phyloP scores from a whole-genome alignment of 441 rosid genomes.

The Syzygium malaccense region DNA sequence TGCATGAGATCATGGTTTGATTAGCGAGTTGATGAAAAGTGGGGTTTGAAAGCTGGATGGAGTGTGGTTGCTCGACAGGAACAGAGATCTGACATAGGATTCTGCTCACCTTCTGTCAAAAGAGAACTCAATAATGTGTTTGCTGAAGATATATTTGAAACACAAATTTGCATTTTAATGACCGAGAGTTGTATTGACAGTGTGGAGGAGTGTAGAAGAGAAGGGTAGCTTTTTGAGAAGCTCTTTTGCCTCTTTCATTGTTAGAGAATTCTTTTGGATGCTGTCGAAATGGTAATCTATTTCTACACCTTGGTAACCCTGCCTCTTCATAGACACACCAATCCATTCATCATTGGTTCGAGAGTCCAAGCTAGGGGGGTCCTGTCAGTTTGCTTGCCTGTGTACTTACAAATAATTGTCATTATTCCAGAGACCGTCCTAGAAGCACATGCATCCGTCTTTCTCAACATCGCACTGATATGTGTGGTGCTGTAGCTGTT shows the following conservation, averaged over 20 bases:
- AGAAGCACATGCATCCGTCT: background rate
- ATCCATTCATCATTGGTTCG: background rate
- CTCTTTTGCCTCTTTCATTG: background rate
- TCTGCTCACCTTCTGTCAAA: background rate
- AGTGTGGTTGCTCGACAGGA: background rate
- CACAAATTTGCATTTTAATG: background rate
- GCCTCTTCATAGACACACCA: background rate
- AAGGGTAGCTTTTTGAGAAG: background rate
- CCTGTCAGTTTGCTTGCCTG: background rate
- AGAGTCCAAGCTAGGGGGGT: background rate
- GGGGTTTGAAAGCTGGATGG: background rate
- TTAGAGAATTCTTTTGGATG: background rate
- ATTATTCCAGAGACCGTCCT: background rate
- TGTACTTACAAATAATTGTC: background rate
- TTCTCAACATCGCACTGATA: background rate
- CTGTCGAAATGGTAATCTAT: background rate
- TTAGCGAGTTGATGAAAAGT: background rate
- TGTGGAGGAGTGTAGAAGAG: background rate
- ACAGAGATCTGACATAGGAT: background rate
- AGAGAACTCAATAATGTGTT: background rate
- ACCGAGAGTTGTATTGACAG: background rate
- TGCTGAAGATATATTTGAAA: background rate
- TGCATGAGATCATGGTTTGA: background rate
- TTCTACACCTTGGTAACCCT: background rate
- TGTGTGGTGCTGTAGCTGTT: background rate